phyloP scores from a whole-genome alignment of 768 basidiomycete species.

The Boletus subcaerulescens region DNA sequence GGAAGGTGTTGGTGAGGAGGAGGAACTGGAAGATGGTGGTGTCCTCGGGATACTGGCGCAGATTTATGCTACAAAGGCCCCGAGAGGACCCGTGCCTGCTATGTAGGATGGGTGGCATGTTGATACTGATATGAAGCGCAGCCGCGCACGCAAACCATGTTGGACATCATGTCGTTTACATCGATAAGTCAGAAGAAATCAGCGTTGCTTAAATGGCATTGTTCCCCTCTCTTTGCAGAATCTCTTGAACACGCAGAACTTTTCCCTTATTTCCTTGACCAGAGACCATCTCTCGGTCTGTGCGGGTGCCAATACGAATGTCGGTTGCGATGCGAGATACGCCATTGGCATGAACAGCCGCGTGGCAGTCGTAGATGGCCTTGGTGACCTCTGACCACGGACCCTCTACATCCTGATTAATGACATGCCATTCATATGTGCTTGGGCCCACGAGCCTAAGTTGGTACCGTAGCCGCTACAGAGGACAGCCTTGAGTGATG shows the following conservation, averaged over 20 bases:
- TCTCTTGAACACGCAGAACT: conserved; percentile 76
- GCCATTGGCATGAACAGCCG: conserved; percentile 76
- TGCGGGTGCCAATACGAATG: conserved; percentile 91
- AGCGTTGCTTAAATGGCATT: background rate
- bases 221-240: conserved; percentile 46
- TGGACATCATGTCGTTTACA: background rate
- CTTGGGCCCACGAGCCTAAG: conserved; percentile 46
- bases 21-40: conserved; percentile 72
- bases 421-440: background rate
- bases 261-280: conserved; percentile 79
- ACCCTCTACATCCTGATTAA: conserved; percentile 50
- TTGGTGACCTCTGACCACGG: conserved; percentile 82
- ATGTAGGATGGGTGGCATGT: conserved; percentile 29
- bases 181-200: background rate
- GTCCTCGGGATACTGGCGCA: conserved; percentile 83
- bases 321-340: conserved; percentile 83
- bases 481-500: conserved; percentile 10
- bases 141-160: no score
- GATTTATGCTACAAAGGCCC: conserved; percentile 66
- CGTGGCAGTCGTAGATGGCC: conserved; percentile 90
- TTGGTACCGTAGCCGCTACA: conserved; percentile 90
- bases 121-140: background rate
- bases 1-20: conserved; percentile 57
- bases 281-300: conserved; percentile 57
- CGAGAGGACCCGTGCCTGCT: conserved; percentile 45